Evolutionary conservation across 257 asterid species (phyloP).

Genomic region (Coffea eugenioides): DNA sequence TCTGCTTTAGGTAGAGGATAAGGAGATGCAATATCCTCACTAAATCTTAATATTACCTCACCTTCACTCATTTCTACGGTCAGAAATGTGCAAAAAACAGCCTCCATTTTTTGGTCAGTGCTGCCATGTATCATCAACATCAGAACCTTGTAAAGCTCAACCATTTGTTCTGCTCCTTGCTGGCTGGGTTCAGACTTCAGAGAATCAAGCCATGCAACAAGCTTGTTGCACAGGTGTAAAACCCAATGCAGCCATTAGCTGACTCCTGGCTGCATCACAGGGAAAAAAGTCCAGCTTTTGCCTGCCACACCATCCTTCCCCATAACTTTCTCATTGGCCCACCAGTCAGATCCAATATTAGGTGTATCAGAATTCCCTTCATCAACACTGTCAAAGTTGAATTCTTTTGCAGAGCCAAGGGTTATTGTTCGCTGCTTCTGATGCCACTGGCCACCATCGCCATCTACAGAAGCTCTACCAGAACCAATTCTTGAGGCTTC

Average conservation of each 20-base stretch:
- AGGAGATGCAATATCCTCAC: constrained; percentile 1
- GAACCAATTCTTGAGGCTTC: constrained; percentile 33
- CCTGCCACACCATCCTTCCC: constrained; percentile 25
- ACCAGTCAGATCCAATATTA: constrained; percentile 61
- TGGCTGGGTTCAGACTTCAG: constrained; percentile 8
- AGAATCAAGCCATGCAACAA: constrained; percentile 7
- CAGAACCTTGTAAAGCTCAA: constrained; percentile 2
- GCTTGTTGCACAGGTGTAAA: constrained; percentile 12
- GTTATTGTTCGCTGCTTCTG: constrained; percentile 59
- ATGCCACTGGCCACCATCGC: constrained; percentile 38
- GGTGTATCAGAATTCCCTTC: constrained; percentile 45
- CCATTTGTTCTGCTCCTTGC: constrained; percentile 11
- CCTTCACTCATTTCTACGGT: constrained; percentile 11
- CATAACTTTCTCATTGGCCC: constrained; percentile 51
- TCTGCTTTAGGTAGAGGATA: constrained; percentile 3
- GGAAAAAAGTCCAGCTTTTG: constrained; percentile 47
- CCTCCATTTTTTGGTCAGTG: constrained; percentile 11
- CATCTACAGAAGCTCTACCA: constrained; percentile 32
- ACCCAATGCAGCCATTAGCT: constrained; percentile 25
- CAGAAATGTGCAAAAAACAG: constrained; percentile 22
- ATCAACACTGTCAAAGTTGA: constrained; percentile 66
- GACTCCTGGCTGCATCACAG: constrained; percentile 41
- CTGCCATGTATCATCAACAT: constrained; percentile 16
- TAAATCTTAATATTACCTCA: constrained; percentile 15
- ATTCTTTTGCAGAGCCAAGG: constrained; percentile 78